Evolutionary conservation across 179 eudicot species (phyloP).

Genomic region (Patellifolia procumbens): DNA sequence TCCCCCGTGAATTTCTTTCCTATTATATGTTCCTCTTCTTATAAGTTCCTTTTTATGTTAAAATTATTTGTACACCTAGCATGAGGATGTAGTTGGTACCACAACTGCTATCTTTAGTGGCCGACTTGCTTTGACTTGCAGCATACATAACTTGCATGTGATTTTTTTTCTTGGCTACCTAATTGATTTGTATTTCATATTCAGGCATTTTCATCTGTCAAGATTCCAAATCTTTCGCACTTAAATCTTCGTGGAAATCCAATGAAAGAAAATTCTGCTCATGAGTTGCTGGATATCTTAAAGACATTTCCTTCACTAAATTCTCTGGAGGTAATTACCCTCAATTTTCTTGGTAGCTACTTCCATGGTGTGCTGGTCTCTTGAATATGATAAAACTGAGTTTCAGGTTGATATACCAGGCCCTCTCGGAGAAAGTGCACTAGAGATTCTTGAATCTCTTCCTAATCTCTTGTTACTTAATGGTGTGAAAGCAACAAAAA

Average conservation of each 20-base stretch:
- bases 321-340: slow-evolving; percentile 68
- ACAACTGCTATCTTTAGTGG: neutral
- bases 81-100: neutral
- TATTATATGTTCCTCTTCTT: neutral
- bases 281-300: slow-evolving; percentile 51
- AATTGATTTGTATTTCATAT: neutral
- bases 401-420: slow-evolving; percentile 95
- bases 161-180: slow-evolving; percentile 10
- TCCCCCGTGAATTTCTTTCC: neutral
- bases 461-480: slow-evolving; percentile 67
- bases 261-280: slow-evolving; percentile 49
- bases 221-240: slow-evolving; percentile 65
- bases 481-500: slow-evolving; percentile 61
- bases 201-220: slow-evolving; percentile 73
- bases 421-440: slow-evolving; percentile 89
- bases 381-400: slow-evolving; percentile 29
- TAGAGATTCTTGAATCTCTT: slow-evolving; percentile 72
- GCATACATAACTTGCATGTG: neutral
- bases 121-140: neutral
- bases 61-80: neutral
- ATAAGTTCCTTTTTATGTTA: neutral
- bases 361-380: slow-evolving; percentile 1
- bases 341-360: neutral
- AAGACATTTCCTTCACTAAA: slow-evolving; percentile 61
- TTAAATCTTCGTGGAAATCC: slow-evolving; percentile 85